These are phyloP conservation scores for Cordyceps javanica DNA, from an alignment of 2,329 filamentous ascomycete genomes.

Conservation along the genomic window DNA sequence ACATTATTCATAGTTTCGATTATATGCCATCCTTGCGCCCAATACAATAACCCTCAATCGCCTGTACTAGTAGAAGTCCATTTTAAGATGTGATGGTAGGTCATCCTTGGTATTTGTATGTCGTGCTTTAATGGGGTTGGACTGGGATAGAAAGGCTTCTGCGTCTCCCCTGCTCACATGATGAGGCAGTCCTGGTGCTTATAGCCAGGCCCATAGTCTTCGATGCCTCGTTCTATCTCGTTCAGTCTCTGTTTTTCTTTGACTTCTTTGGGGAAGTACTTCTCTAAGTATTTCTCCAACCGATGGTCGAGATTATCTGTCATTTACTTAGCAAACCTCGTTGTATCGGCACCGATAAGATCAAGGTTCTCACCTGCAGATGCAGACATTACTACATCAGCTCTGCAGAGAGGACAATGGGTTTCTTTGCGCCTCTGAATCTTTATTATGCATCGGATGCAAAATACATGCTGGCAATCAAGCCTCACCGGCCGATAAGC, in stretches of 20 bases:
- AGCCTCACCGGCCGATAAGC: constrained; percentile 78
- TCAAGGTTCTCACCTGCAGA: constrained; percentile 46
- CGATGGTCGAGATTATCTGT: constrained; percentile 63
- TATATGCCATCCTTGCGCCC: neutral
- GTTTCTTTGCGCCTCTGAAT: constrained; percentile 65
- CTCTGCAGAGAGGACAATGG: constrained; percentile 70
- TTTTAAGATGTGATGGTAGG: neutral
- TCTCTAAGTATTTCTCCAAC: constrained; percentile 62
- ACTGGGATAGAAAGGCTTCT: neutral
- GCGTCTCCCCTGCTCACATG: constrained; percentile 40
- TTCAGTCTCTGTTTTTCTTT: constrained; percentile 65
- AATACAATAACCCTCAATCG: neutral
- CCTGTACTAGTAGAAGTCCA: neutral
- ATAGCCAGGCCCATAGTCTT: constrained; percentile 64
- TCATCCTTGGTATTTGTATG: too few species aligned
- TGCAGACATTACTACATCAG: constrained; percentile 63
- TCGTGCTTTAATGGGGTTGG: too few species aligned
- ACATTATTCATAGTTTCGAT: neutral
- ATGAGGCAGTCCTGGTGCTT: constrained; percentile 51
- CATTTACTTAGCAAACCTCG: constrained; percentile 1
- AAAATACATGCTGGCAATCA: constrained; percentile 71
- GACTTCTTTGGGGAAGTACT: constrained; percentile 68
- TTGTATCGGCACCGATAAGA: constrained; percentile 16
- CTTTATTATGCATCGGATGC: constrained; percentile 75
- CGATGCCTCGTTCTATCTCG: constrained; percentile 67